Percentiles rank a stretch among this genome's conserved stretches.
These are phyloP conservation scores for Suhomyces vadensis DNA, from an alignment of 805 yeast genomes.

Conservation along the genomic window DNA sequence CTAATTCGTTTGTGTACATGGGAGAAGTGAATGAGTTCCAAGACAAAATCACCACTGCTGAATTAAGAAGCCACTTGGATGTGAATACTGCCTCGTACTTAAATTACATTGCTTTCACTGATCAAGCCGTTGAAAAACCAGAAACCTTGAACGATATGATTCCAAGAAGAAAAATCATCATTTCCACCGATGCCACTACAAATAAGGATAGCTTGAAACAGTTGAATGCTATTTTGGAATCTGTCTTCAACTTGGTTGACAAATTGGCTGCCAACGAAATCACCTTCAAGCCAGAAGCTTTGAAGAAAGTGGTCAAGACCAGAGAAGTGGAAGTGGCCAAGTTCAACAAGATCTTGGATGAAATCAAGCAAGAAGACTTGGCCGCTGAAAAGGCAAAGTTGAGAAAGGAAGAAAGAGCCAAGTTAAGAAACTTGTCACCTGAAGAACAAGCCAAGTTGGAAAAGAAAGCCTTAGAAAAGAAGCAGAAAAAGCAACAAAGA, in stretches of 20 bases:
- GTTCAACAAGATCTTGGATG: conserved; percentile 68
- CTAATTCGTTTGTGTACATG: conserved; percentile 81
- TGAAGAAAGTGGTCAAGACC: conserved; percentile 71
- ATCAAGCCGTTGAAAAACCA: conserved; percentile 78
- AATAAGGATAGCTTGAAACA: conserved; percentile 51
- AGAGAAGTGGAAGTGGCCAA: conserved; percentile 75
- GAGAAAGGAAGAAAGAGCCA: conserved; percentile 63
- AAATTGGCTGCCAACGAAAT: conserved; percentile 48
- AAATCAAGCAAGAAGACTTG: conserved; percentile 62
- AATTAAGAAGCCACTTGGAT: conserved; percentile 38
- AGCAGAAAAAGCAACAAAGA: conserved; percentile 69
- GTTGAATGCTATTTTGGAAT: conserved; percentile 50
- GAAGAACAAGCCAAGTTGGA: conserved; percentile 80
- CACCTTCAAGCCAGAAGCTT: conserved; percentile 70
- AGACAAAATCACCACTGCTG: conserved; percentile 56
- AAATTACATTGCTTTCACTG: conserved; percentile 77
- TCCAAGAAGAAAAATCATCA: conserved; percentile 53
- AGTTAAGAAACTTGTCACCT: conserved; percentile 57
- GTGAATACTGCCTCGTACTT: conserved; percentile 51
- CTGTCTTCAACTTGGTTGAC: conserved; percentile 63
- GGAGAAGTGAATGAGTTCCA: conserved; percentile 83
- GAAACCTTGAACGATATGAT: conserved; percentile 52
- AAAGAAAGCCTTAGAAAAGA: conserved; percentile 77
- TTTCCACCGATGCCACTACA: conserved; percentile 56
- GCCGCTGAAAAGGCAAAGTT: conserved; percentile 72